Conservation (phyloP, 768 basidiomycete genomes). For the Lactarius evosmus region DNA sequence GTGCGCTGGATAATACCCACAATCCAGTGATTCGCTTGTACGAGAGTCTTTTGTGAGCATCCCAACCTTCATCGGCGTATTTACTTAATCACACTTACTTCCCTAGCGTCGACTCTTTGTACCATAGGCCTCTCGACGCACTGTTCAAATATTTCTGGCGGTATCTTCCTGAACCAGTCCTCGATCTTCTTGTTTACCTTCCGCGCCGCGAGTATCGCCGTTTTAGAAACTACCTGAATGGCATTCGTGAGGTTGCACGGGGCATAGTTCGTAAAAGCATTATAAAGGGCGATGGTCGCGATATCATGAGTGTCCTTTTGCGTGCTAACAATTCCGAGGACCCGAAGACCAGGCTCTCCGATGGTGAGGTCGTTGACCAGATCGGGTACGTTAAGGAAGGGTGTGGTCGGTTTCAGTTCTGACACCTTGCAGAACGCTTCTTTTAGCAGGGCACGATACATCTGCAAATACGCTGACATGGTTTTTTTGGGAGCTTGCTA, state of each 20-base stretch:
- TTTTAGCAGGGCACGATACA: conserved; percentile 34
- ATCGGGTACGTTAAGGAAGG: conserved; percentile 30
- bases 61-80: not conserved
- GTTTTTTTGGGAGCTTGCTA: conserved; percentile 34
- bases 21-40: conserved; percentile 20
- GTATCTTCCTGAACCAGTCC: conserved; percentile 32
- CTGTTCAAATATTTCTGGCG: conserved; percentile 32
- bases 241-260: conserved; percentile 31
- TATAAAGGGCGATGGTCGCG: conserved; percentile 32
- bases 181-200: conserved; percentile 32
- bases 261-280: conserved; percentile 31
- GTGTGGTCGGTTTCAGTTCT: not conserved
- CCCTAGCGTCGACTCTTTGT: conserved; percentile 29
- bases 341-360: conserved; percentile 31
- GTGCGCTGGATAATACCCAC: conserved; percentile 14
- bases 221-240: conserved; percentile 31
- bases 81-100: not conserved
- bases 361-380: conserved; percentile 37
- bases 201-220: conserved; percentile 34
- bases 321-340: conserved; percentile 35
- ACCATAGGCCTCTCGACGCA: conserved; percentile 27
- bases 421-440: conserved; percentile 1
- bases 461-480: conserved; percentile 34
- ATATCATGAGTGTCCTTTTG: conserved; percentile 39
- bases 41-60: conserved; percentile 19